Conservation (phyloP, 2,329 filamentous ascomycete species). For the Cytospora piceicola region DNA sequence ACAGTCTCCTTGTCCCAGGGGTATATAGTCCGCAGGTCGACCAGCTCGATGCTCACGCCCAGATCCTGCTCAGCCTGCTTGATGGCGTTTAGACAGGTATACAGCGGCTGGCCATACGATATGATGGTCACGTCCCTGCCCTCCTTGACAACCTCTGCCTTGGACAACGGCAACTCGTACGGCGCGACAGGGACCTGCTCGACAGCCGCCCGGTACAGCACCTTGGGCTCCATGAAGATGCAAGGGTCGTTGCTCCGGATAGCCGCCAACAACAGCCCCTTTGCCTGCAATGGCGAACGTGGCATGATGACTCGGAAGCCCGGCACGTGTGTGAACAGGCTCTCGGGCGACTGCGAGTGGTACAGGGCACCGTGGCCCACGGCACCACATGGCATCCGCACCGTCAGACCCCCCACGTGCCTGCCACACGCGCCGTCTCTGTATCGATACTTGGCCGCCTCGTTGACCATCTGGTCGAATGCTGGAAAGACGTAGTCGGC, state of each 20-base stretch:
- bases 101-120: conserved; percentile 88
- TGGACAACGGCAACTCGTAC: conserved; percentile 83
- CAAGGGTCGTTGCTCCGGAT: conserved; percentile 85
- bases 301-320: conserved; percentile 86
- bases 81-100: conserved; percentile 79
- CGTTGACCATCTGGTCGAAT: conserved; percentile 78
- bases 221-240: conserved; percentile 93
- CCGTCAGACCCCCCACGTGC: conserved; percentile 76
- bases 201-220: conserved; percentile 86
- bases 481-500: conserved; percentile 79
- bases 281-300: conserved; percentile 83
- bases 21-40: conserved; percentile 86
- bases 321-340: conserved; percentile 85
- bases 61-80: conserved; percentile 74
- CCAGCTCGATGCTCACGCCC: conserved; percentile 78
- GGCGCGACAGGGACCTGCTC: conserved; percentile 84
- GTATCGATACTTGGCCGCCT: conserved; percentile 79
- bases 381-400: conserved; percentile 87
- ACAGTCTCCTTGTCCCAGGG: conserved; percentile 88
- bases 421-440: conserved; percentile 64
- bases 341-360: conserved; percentile 88
- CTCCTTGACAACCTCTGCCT: conserved; percentile 80
- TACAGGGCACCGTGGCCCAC: conserved; percentile 89
- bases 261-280: conserved; percentile 77
- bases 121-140: conserved; percentile 82